Conservation (phyloP, 2,329 filamentous ascomycete species). For the Diplodia intermedia region DNA sequence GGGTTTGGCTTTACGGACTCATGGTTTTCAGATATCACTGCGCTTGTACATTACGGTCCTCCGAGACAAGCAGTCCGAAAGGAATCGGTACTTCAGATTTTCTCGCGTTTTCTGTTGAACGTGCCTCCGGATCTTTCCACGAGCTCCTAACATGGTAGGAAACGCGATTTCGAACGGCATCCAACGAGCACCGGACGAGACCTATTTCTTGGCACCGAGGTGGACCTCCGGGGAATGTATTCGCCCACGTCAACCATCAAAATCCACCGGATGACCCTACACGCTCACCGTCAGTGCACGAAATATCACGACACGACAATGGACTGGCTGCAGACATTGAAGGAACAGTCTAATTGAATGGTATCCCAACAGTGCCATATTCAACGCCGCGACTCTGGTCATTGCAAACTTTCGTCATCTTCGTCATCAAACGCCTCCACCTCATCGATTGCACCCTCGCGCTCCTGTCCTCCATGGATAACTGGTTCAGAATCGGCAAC, state of each 20-base stretch:
- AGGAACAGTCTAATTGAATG: constrained; percentile 20
- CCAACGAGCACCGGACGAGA: neutral
- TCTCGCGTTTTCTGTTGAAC: neutral
- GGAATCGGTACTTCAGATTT: constrained; percentile 37
- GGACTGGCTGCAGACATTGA: neutral
- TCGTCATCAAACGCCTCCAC: constrained; percentile 88
- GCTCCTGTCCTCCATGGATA: constrained; percentile 58
- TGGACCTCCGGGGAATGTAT: neutral
- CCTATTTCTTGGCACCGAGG: neutral
- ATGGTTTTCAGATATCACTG: constrained; percentile 33
- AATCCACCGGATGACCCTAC: neutral
- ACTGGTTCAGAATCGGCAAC: constrained; percentile 75
- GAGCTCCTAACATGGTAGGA: neutral
- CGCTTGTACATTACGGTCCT: constrained; percentile 51
- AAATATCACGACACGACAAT: neutral
- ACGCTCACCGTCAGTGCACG: neutral
- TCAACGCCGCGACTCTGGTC: neutral
- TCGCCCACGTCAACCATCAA: no score
- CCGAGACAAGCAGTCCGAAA: constrained; percentile 45
- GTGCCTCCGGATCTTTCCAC: neutral
- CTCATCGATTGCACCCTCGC: constrained; percentile 81
- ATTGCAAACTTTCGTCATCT: constrained; percentile 44
- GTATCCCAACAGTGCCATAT: constrained; percentile 25
- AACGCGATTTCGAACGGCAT: neutral
- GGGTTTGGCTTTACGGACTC: constrained; percentile 37